Base-by-base conservation (phyloP, 2,329 filamentous ascomycete genomes). In the Clonostachys chloroleuca region DNA sequence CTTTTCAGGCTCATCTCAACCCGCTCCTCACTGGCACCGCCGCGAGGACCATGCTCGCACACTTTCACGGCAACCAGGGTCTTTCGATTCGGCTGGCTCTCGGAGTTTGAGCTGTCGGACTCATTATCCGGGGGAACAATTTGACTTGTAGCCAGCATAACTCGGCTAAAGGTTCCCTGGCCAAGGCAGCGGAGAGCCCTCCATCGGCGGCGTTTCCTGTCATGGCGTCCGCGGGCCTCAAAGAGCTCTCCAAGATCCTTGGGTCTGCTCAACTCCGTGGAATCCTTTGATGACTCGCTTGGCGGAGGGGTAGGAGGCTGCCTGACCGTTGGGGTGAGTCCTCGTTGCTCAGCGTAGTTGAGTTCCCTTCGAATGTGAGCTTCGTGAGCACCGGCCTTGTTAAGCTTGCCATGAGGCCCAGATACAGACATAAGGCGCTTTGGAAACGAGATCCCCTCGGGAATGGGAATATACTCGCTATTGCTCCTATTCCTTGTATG, bases 11-110 rank as follows among this genome's bases (percentile, higher is more conserved):
- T 95, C 68, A 94, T 89, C 66, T 96, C 92, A 51, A 97, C 85
- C 37, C 94, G 84, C 57, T 96, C 89, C 63, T 96, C 91, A 43
- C 94, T 94, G 5, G 92, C 92, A 42, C 92, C 92, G 45, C 94
- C 94, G 20, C 89, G 89, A 2, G 94, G 92, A 5, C 92, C 94
- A 67, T 96, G 91, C 65, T 96, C 90, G 61, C 95, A 92, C 41
- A 99, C 84, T 67, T 99, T 99, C 61, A 99, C 84, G 2, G 94
- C 94, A 4, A 97, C 94, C 13, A 99, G 73, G 45, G 88, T 89
- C 59, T 86, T 87, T n/a, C 84, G 83, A 34, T 66, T 60, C 1
- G 66, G 54, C 50, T 46, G 63, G 47, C 53, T 58, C 52, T 49
- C 49, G n/a, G 48, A 51, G 30, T 52, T 47, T 16, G 46, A 40